Evolutionary conservation across 1,139 yeast genomes (phyloP), one percentile per base, ranked within the genome.

Genomic region (Pichia sp.): DNA sequence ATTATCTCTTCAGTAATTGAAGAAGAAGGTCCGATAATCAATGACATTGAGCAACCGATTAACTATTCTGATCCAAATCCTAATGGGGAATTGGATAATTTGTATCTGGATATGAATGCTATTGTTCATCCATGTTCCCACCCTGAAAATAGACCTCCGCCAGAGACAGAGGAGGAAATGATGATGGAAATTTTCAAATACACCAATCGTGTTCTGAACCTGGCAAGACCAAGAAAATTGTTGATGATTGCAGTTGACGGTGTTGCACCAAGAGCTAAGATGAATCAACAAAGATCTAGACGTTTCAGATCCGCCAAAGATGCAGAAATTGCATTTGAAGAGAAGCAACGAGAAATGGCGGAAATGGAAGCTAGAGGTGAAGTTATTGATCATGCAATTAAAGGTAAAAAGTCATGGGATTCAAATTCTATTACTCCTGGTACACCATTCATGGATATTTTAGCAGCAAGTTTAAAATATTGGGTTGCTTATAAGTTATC

Each of bases 381-480:
- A 58, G 51, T 70, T 39, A 81, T 83, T 46, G 88, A 83, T 54
- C 78, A 73, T 29, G 71, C 86, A 1, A 67, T 80, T 29, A 79
- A 77, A 58, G 73, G 73, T 6, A 74, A 75, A 51, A 73, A 72
- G 53, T 65, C 73, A 16, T 84, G 88, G 90, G 98, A 94, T 67
- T 79, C 95, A 33, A 94, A 92, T 59, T 90, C 95, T n/a, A 94
- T 94, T 56, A 94, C 99, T 1, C 99, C 99, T 3, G 99, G 99
- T 50, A 92, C 98, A 0, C 96, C 95, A 45, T 92, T 92, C 58
- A 92, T 92, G 99, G 94, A 83, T 53, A 81, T 82, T 48, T 69
- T 92, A 52, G 95, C 97, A 0, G 68, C 71, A 33, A 92, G 90
- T 31, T 69, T 92, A 56, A 73, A 90, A 55, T 92, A 88, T 62